Conservation (phyloP, 2,329 filamentous ascomycete species). For the Cercospora sojina region DNA sequence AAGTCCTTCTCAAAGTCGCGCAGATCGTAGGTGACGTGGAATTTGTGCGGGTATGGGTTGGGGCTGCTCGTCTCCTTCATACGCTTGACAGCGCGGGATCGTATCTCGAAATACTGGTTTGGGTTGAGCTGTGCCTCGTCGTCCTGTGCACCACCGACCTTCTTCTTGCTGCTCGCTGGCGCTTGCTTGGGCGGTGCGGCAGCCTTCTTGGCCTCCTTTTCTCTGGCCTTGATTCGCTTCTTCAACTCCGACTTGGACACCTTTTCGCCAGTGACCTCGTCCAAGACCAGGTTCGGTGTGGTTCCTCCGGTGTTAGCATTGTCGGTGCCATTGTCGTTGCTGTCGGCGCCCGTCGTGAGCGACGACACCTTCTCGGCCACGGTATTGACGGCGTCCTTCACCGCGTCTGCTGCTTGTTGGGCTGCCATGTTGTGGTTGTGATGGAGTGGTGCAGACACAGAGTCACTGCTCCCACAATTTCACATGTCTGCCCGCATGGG, state of each 20-base stretch:
- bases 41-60: slow-evolving; percentile 92
- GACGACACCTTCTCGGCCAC: slow-evolving; percentile 38
- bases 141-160: slow-evolving; percentile 60
- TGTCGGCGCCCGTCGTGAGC: slow-evolving; percentile 38
- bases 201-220: slow-evolving; percentile 84
- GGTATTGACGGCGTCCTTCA: slow-evolving; percentile 40
- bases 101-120: slow-evolving; percentile 95
- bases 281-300: slow-evolving; percentile 66
- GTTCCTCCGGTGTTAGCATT: slow-evolving; percentile 18
- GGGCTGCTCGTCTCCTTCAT: slow-evolving; percentile 70
- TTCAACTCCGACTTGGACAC: slow-evolving; percentile 67
- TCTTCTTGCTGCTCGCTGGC: slow-evolving; percentile 58
- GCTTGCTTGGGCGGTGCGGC: slow-evolving; percentile 66
- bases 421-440: slow-evolving; percentile 33
- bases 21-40: slow-evolving; percentile 80
- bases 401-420: slow-evolving; percentile 39
- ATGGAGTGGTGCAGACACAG: background rate
- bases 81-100: slow-evolving; percentile 76
- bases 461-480: background rate
- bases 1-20: slow-evolving; percentile 77
- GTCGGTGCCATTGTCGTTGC: slow-evolving; percentile 2
- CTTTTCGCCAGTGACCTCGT: slow-evolving; percentile 89
- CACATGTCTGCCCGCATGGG: background rate
- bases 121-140: slow-evolving; percentile 72
- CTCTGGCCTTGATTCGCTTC: slow-evolving; percentile 89